Base-by-base conservation (phyloP, 2,329 filamentous ascomycete species). In the Elsinoe perseae region DNA sequence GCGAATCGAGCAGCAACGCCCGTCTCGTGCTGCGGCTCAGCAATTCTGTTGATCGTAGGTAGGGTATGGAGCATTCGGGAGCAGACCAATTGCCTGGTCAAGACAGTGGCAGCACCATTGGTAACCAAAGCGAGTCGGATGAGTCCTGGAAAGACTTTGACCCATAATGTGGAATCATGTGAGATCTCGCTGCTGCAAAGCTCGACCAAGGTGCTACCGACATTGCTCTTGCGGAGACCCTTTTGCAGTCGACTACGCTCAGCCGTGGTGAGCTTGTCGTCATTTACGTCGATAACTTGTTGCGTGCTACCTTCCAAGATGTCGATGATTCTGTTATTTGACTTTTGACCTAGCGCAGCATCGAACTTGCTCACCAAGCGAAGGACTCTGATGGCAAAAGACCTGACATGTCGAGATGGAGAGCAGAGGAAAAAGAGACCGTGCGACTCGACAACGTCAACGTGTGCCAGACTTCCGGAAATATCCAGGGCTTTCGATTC, bases 401-500 rank as follows among this genome's bases (percentile, higher is more conserved):
- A 80, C 53, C 93, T 84, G 23, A 98, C 93, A 55, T 88, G 82
- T 54, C 89, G 82, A 4, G 93, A 96, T 64, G 97, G 93, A 0
- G 93, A 98, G 69, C 93, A 98, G 5, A 98, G 75, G 68, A 98
- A 98, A 75, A 98, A 98, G 2, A 98, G 73, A 0, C 93, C 95
- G 67, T 97, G 93, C 0, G 92, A 95, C 69, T 98, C 93, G 14
- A 96, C 88, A 69, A 96, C 91, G 63, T 98, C 93, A 23, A 98
- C 92, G 66, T 97, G 88, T 1, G 90, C 89, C 77, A 91, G 89
- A 2, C 95, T 85, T 57, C 86, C 87, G 0, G 91, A 95, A 4
- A 52, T 27, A 38, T 58, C 56, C 28, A 95, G 73, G 7, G 60
- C 50, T 8, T 61, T 62, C 20, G 50, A 57, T 3, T 57, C 57